These are phyloP conservation scores for Suhomyces canberraensis DNA, from an alignment of 805 yeast genomes.

Conservation along the genomic window DNA sequence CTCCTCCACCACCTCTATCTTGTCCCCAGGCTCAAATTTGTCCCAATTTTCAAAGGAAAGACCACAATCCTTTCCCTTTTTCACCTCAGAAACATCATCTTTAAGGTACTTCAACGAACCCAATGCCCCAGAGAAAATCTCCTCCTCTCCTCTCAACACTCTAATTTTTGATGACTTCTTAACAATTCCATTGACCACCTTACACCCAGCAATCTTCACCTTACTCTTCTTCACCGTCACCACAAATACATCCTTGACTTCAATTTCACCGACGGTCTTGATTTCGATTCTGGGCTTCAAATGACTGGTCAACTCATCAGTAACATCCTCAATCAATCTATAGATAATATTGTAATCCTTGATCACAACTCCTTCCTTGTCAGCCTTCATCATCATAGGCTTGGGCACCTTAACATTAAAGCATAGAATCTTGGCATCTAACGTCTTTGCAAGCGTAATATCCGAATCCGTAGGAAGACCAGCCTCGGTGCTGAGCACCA, in stretches of 20 bases:
- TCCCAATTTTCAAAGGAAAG: conserved; percentile 67
- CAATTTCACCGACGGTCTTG: conserved; percentile 63
- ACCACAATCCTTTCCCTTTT: conserved; percentile 91
- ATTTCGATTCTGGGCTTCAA: conserved; percentile 66
- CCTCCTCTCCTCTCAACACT: conserved; percentile 51
- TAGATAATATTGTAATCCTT: conserved; percentile 77
- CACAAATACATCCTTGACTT: conserved; percentile 67
- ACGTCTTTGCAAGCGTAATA: conserved; percentile 37
- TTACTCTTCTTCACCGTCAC: conserved; percentile 58
- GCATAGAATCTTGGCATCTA: conserved; percentile 66
- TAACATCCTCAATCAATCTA: conserved; percentile 80
- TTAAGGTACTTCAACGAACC: conserved; percentile 77
- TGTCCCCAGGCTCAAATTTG: conserved; percentile 71
- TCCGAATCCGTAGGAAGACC: conserved; percentile 63
- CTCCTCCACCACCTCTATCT: conserved; percentile 70
- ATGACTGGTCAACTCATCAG: conserved; percentile 54
- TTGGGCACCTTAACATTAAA: conserved; percentile 74
- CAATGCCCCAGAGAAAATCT: conserved; percentile 55
- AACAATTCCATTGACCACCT: conserved; percentile 66
- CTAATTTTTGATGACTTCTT: conserved; percentile 56
- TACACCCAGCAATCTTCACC: conserved; percentile 81
- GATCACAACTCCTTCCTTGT: conserved; percentile 52
- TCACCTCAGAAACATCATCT: conserved; percentile 72
- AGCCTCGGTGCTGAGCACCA: conserved; percentile 70
- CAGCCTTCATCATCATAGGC: conserved; percentile 58